These are phyloP conservation scores for Skeletonema potamos DNA, from an alignment of 108 stramenopile species.

Conservation along the genomic window DNA sequence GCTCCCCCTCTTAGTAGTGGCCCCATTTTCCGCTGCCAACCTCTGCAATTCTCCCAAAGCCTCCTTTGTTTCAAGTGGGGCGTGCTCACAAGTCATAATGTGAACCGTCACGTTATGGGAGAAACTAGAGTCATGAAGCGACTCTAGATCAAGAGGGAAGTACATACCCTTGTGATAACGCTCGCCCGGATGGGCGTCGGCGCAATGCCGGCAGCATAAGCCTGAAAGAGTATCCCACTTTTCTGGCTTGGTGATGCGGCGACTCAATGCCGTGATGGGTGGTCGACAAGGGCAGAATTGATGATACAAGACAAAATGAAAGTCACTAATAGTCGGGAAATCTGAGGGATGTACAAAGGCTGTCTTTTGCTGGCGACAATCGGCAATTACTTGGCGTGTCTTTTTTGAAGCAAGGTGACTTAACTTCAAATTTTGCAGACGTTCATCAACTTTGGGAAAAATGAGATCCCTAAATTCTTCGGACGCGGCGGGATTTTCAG, in stretches of 20 bases:
- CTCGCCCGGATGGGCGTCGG: background rate
- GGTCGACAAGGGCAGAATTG: conserved; percentile 12
- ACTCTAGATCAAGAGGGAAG: background rate
- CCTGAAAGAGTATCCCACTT: background rate
- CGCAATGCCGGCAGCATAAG: conserved; percentile 11
- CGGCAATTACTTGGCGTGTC: conserved; percentile 7
- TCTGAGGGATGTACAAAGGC: conserved; percentile 6
- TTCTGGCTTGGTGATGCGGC: background rate
- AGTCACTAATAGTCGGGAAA: conserved; percentile 8
- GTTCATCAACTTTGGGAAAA: conserved; percentile 8
- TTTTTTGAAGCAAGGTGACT: background rate
- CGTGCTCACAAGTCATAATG: background rate
- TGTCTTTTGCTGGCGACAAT: background rate
- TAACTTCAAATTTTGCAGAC: conserved; percentile 1
- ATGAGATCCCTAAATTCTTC: background rate
- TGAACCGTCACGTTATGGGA: conserved; percentile 10
- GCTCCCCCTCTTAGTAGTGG: conserved; percentile 7
- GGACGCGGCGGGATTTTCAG: background rate
- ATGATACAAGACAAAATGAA: conserved; percentile 10
- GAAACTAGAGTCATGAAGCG: conserved; percentile 8
- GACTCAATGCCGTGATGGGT: background rate
- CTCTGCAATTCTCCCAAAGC: conserved; percentile 11
- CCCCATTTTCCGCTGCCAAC: conserved; percentile 10
- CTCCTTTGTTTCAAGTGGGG: conserved; percentile 5
- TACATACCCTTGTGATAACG: conserved; percentile 5